phyloP scores from a whole-genome alignment of 148 eudicot genomes.

The Spergularia marina region DNA sequence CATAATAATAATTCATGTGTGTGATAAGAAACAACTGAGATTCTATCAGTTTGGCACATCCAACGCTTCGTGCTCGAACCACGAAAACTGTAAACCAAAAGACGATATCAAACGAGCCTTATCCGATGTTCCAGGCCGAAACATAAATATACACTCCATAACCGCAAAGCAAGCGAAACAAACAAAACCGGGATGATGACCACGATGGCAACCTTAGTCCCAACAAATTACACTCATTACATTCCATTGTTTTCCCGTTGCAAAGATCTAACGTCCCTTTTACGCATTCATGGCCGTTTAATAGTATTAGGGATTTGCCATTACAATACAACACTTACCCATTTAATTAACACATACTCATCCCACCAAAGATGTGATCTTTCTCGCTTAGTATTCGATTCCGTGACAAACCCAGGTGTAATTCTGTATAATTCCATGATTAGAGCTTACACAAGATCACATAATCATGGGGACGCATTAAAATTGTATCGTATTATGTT shows the following conservation, averaged over 20 bases:
- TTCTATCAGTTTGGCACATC: too few species aligned
- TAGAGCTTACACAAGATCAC: slow-evolving; percentile 48
- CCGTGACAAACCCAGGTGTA: slow-evolving; percentile 43
- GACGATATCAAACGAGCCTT: too few species aligned
- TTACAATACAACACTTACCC: slow-evolving; percentile 31
- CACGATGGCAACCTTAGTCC: slow-evolving; percentile 15
- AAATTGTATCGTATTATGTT: slow-evolving; percentile 43
- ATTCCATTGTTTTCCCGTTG: slow-evolving; percentile 34
- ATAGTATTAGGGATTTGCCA: slow-evolving; percentile 38
- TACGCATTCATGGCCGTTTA: slow-evolving; percentile 48
- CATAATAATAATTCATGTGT: too few species aligned
- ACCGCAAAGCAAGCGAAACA: too few species aligned
- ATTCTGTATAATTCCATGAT: slow-evolving; percentile 62
- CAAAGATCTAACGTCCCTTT: slow-evolving; percentile 35
- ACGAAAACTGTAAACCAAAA: too few species aligned
- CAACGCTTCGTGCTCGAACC: too few species aligned
- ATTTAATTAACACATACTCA: slow-evolving; percentile 49
- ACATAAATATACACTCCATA: too few species aligned
- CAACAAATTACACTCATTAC: slow-evolving; percentile 10
- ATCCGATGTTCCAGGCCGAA: too few species aligned
- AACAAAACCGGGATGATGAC: not conserved
- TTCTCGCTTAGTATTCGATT: slow-evolving; percentile 51
- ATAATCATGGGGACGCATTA: slow-evolving; percentile 35
- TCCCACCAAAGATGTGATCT: slow-evolving; percentile 36
- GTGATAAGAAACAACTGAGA: too few species aligned